Base-by-base conservation (phyloP, 2,329 filamentous ascomycete species). In the Aspergillus fijiensis region DNA sequence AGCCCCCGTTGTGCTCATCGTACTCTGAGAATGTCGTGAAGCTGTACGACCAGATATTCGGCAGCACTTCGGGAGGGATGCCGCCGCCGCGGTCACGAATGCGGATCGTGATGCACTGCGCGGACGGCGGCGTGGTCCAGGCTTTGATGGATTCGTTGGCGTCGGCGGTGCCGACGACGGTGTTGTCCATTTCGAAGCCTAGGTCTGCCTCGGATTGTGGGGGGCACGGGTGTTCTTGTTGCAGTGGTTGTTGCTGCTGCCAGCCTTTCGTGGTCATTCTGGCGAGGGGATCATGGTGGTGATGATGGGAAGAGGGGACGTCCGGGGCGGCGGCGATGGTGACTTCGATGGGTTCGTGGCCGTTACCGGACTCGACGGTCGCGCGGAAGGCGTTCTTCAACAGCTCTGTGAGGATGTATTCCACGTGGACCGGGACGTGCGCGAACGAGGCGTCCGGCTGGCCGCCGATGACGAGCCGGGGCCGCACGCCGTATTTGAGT, bases 331-430 rank as follows among this genome's bases (percentile, higher is more conserved):
- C 90, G 0, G 94, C 94, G 63, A 99, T 95, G 14, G 95, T 99
- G 61, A 98, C 88, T 66, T 96, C 91, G 47, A 99, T 84, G 1
- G 94, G 91, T 65, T 96, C 90, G 48, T 85, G 83, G 67, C 90
- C 89, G 70, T 86, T 88, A n/a, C 87, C 87, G 60, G 85, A 88
- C 76, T 99, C 95, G 10, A 98, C 88, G 0, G 92, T 96, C 4
- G 95, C 94, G 49, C 95, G 87, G 79, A 98, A 99, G 1, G 93
- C 91, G 72, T 99, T 99, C 77, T 99, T 99, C 60, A 99, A 84
- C 1, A 99, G 84, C 76, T 99, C 95, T 0, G 94, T 99, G 65
- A 97, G 86, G 65, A 99, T 97, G 76, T 99, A 99, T 77, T 98
- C 94, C 25, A 99, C 84, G 75, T 99, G 95, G 74, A 96, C 95